A percentile compares a stretch with the other conserved stretches of the same genome.
Conservation (phyloP, 2,329 filamentous ascomycete species). For the Kalaharituber pfeilii region DNA sequence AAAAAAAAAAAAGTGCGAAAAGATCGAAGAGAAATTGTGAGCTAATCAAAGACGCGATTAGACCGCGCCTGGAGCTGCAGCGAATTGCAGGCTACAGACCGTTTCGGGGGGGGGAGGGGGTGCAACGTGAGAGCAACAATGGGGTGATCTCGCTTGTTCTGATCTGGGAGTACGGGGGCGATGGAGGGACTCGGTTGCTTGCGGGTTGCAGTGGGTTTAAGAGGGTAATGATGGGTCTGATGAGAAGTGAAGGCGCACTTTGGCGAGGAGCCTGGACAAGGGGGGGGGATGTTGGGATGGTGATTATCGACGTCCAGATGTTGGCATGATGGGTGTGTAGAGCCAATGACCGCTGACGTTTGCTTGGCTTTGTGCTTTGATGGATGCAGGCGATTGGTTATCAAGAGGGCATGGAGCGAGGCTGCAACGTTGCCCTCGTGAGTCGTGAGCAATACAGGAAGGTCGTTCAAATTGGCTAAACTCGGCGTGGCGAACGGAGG, state of each 20-base stretch:
- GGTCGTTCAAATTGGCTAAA: too few species aligned
- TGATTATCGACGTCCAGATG: too few species aligned
- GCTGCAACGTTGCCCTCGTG: too few species aligned
- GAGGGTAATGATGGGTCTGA: neutral
- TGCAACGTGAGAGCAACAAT: neutral
- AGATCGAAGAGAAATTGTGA: neutral
- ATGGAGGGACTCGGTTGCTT: neutral
- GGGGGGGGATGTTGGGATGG: neutral
- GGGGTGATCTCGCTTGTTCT: neutral
- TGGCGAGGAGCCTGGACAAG: neutral
- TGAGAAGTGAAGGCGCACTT: neutral
- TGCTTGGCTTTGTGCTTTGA: too few species aligned
- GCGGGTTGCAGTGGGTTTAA: constrained; percentile 1
- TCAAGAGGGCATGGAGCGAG: too few species aligned
- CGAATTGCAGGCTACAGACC: neutral
- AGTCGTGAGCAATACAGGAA: too few species aligned
- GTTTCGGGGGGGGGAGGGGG: neutral
- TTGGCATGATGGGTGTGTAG: too few species aligned
- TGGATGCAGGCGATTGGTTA: too few species aligned
- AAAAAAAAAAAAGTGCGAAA: neutral
- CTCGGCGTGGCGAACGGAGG: too few species aligned
- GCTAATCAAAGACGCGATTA: neutral
- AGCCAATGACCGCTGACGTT: too few species aligned
- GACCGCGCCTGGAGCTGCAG: neutral
- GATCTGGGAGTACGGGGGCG: neutral